Base-by-base conservation (phyloP, 495 filamentous ascomycete genomes). In the Podospora pseudoanserina region DNA sequence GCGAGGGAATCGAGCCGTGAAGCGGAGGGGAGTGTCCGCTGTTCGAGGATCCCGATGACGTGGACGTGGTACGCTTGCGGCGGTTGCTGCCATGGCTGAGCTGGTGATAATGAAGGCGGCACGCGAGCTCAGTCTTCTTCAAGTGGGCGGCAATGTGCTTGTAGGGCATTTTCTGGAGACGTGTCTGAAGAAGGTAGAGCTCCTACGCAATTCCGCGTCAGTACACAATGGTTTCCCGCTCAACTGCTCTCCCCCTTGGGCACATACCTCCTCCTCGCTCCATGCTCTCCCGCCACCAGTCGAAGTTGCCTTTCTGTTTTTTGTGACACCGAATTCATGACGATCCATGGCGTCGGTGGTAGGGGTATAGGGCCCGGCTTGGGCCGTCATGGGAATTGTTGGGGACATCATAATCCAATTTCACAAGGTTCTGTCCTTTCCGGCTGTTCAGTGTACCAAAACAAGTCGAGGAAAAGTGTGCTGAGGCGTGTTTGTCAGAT, bases 71-170 rank as follows among this genome's bases (percentile, higher is more conserved):
- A 39, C 89, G 84, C 79, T 89, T 88, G 73, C 89, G 88, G 64
- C 88, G 86, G 77, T 89, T 92, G 80, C 85, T 91, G 64, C 91
- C 91, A 73, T 93, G 92, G 71, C 89, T 92, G 56, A 93, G 85
- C 70, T 94, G 91, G 70, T 94, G 91, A 74, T 91, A 94, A 74
- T 94, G 91, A 55, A 94, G 86, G 64, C 91, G 91, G 78, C 91
- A 94, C 64, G 91, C 91, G 67, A 94, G 80, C 81, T 94, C 91
- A 4, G 91, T 94, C 82, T 94, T 94, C 78, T 92, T 92, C 68
- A 94, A 79, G 71, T 92, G 88, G 66, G 87, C 86, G 66, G 91
- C 91, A 74, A 94, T 94, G 72, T 93, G 91, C 84, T 94, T 94
- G 79, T 94, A 94, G 1, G 91, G 91, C 87, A 93, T 91, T 80